phyloP scores from a whole-genome alignment of 495 filamentous ascomycete genomes.

The Bacidia rubella region DNA sequence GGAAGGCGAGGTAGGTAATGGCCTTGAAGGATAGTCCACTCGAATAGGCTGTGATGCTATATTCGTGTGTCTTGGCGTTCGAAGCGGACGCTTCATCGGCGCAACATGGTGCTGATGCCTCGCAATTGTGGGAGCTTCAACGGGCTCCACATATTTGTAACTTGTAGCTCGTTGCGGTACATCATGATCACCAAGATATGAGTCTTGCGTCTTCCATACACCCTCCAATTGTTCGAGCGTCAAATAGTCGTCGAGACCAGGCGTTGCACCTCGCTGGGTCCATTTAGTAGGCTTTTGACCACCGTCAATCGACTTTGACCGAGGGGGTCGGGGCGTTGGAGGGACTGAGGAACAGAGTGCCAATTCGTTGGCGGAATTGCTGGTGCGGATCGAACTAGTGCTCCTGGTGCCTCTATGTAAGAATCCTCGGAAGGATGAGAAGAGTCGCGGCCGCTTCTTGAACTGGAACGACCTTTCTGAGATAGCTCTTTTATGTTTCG shows the following conservation, averaged over 20 bases:
- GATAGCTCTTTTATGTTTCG: neutral
- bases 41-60: neutral
- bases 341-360: neutral
- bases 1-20: no score
- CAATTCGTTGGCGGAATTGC: slow-evolving; percentile 1
- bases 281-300: neutral
- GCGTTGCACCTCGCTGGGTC: slow-evolving; percentile 14
- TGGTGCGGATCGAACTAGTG: neutral
- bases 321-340: neutral
- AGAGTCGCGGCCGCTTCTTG: slow-evolving; percentile 1
- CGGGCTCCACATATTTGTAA: slow-evolving; percentile 9
- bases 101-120: slow-evolving; percentile 2
- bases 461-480: slow-evolving; percentile 2
- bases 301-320: neutral
- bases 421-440: slow-evolving; percentile 8
- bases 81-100: neutral
- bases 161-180: slow-evolving; percentile 8
- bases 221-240: slow-evolving; percentile 14
- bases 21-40: neutral
- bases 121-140: slow-evolving; percentile 11
- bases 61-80: neutral
- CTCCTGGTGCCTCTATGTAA: slow-evolving; percentile 2
- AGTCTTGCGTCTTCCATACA: slow-evolving; percentile 11
- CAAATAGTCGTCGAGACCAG: slow-evolving; percentile 17
- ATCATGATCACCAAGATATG: slow-evolving; percentile 7